A percentile compares a stretch with the other conserved stretches of the same genome.
phyloP scores from a whole-genome alignment of 805 yeast genomes.

The Kuraishia floccosa region DNA sequence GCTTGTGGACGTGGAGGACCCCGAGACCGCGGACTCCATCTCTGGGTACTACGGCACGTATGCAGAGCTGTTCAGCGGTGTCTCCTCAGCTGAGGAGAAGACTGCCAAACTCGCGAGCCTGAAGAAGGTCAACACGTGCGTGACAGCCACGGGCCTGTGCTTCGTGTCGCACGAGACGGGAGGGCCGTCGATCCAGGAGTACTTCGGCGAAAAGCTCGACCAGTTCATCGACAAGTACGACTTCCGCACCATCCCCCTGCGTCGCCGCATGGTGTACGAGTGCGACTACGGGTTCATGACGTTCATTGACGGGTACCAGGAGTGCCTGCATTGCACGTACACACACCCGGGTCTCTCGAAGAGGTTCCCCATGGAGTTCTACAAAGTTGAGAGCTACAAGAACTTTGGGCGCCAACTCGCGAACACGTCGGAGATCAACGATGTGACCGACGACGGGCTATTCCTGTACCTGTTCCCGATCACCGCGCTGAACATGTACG shows the following conservation, averaged over 20 bases:
- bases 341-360: conserved; percentile 16
- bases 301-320: conserved; percentile 16
- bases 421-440: conserved; percentile 6
- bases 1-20: conserved; percentile 12
- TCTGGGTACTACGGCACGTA: conserved; percentile 14
- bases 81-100: conserved; percentile 7
- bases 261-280: conserved; percentile 12
- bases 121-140: conserved; percentile 10
- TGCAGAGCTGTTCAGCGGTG: conserved; percentile 6
- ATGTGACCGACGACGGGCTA: conserved; percentile 9
- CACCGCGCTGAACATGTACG: conserved; percentile 14
- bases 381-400: conserved; percentile 13
- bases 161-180: conserved; percentile 15
- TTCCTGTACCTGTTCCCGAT: conserved; percentile 17
- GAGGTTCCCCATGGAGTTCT: conserved; percentile 15
- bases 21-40: conserved; percentile 6
- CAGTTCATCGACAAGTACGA: conserved; percentile 9
- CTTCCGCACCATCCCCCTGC: conserved; percentile 9
- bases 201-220: conserved; percentile 10
- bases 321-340: conserved; percentile 16
- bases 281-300: conserved; percentile 13
- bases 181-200: conserved; percentile 7
- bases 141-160: conserved; percentile 14
- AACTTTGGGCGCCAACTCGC: conserved; percentile 17
- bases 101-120: conserved; percentile 5